Percentiles rank a stretch among this genome's conserved stretches.
phyloP scores from a whole-genome alignment of 2,329 filamentous ascomycete species.

The Ophiostoma sp. region DNA sequence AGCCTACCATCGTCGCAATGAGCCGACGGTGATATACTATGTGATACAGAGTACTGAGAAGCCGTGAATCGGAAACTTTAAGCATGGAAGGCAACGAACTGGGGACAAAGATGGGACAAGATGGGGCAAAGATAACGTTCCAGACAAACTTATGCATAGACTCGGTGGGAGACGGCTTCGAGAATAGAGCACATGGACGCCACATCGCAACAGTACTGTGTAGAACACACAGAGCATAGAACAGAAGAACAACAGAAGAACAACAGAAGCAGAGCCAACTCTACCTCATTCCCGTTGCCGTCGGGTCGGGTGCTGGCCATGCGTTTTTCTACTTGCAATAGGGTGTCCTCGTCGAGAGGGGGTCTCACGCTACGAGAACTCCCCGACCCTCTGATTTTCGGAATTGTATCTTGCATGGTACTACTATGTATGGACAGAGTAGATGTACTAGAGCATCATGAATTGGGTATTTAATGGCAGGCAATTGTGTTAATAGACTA shows the following conservation, averaged over 20 bases:
- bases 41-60: no score
- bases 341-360: not conserved
- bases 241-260: not conserved
- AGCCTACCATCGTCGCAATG: no score
- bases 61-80: no score
- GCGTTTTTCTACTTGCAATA: not conserved
- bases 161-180: not conserved
- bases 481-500: no score
- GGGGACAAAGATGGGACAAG: no score
- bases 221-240: not conserved
- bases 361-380: constrained; percentile 5
- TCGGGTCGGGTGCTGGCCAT: constrained; percentile 5
- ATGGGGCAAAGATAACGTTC: not conserved
- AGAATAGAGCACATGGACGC: not conserved
- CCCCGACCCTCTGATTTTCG: not conserved
- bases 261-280: not conserved
- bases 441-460: not conserved
- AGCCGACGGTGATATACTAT: no score
- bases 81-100: not conserved
- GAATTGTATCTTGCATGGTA: no score
- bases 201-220: not conserved
- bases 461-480: no score
- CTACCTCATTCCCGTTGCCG: not conserved
- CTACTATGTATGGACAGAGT: not conserved
- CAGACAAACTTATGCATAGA: not conserved